Evolutionary conservation across 1,284 basidiomycete genomes (phyloP).

Genomic region (Cystobasidiaceae sp.): DNA sequence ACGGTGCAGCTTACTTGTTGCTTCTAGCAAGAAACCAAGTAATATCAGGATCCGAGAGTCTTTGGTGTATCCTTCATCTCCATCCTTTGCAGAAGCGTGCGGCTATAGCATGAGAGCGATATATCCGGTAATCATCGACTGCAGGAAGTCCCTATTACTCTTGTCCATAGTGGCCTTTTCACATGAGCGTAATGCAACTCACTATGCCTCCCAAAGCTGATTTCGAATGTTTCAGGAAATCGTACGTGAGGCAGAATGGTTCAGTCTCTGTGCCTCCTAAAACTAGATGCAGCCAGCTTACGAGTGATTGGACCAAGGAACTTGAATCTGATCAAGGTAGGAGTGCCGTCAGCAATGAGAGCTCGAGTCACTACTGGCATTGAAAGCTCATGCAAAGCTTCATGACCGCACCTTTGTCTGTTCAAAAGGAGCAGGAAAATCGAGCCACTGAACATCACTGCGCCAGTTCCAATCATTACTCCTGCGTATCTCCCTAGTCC

Average conservation of each 20-base stretch:
- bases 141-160: neutral
- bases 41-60: too few species aligned
- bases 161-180: neutral
- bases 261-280: neutral
- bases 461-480: conserved; percentile 59
- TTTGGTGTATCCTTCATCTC: too few species aligned
- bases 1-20: too few species aligned
- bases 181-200: neutral
- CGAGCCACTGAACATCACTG: conserved; percentile 63
- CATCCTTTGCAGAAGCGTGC: too few species aligned
- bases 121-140: conserved; percentile 30
- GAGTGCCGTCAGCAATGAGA: conserved; percentile 7
- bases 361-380: conserved; percentile 22
- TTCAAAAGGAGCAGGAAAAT: conserved; percentile 63
- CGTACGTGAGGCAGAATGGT: neutral
- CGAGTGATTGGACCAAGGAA: conserved; percentile 67
- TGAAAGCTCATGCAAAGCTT: conserved; percentile 39
- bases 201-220: conserved; percentile 24
- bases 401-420: conserved; percentile 51
- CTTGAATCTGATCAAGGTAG: conserved; percentile 51
- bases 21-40: too few species aligned
- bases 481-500: conserved; percentile 61
- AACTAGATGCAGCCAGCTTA: neutral
- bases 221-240: neutral
- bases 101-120: conserved; percentile 21